Conservation (phyloP, 1,139 yeast genomes). For the Geotrichum histeridarum region DNA sequence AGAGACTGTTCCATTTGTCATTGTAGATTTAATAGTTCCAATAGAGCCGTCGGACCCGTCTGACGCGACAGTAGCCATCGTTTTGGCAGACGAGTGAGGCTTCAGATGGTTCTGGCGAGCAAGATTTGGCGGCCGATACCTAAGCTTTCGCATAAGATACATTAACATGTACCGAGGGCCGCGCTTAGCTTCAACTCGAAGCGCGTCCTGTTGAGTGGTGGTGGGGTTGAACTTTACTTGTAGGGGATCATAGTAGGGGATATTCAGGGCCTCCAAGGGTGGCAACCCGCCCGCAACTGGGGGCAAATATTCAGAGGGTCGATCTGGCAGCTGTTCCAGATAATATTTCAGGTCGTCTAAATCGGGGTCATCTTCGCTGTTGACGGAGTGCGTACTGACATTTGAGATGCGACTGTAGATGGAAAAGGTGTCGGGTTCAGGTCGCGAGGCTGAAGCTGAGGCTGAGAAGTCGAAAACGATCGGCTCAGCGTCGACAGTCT, state of each 20-base stretch:
- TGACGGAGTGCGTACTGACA: background rate
- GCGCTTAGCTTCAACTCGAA: background rate
- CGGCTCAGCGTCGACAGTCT: conserved; percentile 13
- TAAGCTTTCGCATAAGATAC: background rate
- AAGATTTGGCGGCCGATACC: background rate
- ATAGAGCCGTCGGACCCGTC: background rate
- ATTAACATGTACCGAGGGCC: conserved; percentile 7
- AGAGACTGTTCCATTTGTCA: background rate
- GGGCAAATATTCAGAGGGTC: conserved; percentile 2
- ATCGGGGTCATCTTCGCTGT: background rate
- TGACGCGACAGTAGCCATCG: background rate
- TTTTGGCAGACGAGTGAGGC: background rate
- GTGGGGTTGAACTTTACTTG: conserved; percentile 1
- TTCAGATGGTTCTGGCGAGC: background rate
- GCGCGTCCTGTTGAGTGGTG: background rate
- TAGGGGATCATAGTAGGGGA: conserved; percentile 3
- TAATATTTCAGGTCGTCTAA: conserved; percentile 2
- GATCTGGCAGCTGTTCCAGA: background rate
- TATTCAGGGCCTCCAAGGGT: conserved; percentile 6
- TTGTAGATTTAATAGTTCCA: background rate
- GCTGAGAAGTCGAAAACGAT: background rate
- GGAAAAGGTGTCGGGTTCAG: background rate
- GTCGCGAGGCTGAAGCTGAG: background rate
- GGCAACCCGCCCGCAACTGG: conserved; percentile 7
- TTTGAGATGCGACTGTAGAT: background rate